phyloP scores from a whole-genome alignment of 345 rosid genomes.

The Brassica napus region DNA sequence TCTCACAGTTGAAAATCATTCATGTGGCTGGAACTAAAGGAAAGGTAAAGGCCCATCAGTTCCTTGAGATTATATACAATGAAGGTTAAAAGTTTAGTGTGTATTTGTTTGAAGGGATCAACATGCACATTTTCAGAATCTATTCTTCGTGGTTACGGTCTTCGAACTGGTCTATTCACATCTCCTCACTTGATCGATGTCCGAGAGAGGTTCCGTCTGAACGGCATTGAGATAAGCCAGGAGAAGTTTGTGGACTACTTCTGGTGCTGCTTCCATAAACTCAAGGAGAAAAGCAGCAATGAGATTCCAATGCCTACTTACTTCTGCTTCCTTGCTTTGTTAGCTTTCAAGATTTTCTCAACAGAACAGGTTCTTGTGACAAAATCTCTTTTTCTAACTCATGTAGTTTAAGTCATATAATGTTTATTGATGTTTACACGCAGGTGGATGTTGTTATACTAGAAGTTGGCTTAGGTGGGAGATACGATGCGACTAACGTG shows the following conservation, averaged over 20 bases:
- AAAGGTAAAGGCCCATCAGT: slow-evolving; percentile 51
- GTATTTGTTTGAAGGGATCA: slow-evolving; percentile 60
- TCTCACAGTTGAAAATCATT: slow-evolving; percentile 73
- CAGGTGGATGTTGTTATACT: slow-evolving; percentile 94
- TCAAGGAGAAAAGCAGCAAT: slow-evolving; percentile 76
- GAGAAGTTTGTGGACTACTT: slow-evolving; percentile 89
- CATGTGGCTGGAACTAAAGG: slow-evolving; percentile 99
- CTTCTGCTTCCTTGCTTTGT: slow-evolving; percentile 85
- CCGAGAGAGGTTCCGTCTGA: slow-evolving; percentile 83
- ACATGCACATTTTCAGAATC: slow-evolving; percentile 89
- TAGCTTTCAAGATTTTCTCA: slow-evolving; percentile 88
- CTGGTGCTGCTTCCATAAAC: slow-evolving; percentile 89
- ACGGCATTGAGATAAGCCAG: slow-evolving; percentile 76
- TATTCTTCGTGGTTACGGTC: slow-evolving; percentile 75
- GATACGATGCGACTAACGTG: slow-evolving; percentile 90
- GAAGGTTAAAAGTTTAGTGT: not conserved
- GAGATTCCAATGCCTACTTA: slow-evolving; percentile 90
- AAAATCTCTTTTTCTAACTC: not conserved
- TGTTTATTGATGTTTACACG: slow-evolving; percentile 11
- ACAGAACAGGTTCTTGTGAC: slow-evolving; percentile 67
- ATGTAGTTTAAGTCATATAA: not conserved
- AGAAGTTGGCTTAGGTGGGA: slow-evolving; percentile 97
- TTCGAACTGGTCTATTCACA: slow-evolving; percentile 87
- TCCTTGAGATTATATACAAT: not conserved
- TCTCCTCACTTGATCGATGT: slow-evolving; percentile 96